These are phyloP conservation scores for Hymenoscyphus fraxineus DNA, from an alignment of 2,329 filamentous ascomycete species.

Conservation along the genomic window DNA sequence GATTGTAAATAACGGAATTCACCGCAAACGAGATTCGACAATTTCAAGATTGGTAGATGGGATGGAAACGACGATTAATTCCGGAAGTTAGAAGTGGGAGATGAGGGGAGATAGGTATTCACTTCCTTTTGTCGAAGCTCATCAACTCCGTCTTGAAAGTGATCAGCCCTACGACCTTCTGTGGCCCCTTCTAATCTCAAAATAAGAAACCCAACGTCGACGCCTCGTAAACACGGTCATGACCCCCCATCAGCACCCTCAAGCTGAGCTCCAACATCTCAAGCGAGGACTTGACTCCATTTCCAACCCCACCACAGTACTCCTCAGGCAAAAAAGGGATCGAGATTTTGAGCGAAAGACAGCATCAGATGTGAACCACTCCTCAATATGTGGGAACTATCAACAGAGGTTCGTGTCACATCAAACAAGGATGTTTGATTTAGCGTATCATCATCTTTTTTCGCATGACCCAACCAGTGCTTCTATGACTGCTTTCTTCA, in stretches of 20 bases:
- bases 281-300: no score
- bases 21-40: background rate
- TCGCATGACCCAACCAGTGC: constrained; percentile 3
- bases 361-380: background rate
- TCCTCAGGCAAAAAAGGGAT: background rate
- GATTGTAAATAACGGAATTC: background rate
- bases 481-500: background rate
- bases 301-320: background rate
- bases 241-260: background rate
- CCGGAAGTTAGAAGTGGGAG: background rate
- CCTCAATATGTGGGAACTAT: background rate
- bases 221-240: background rate
- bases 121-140: background rate
- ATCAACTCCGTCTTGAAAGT: background rate
- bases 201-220: background rate
- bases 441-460: background rate
- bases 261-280: background rate
- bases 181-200: background rate
- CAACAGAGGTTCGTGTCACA: background rate
- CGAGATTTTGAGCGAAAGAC: background rate
- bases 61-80: background rate
- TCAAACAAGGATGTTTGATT: background rate
- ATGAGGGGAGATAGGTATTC: background rate
- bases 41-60: background rate
- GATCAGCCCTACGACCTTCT: background rate